Conservation (phyloP, 495 filamentous ascomycete genomes). For the Penicillium nucicola region DNA sequence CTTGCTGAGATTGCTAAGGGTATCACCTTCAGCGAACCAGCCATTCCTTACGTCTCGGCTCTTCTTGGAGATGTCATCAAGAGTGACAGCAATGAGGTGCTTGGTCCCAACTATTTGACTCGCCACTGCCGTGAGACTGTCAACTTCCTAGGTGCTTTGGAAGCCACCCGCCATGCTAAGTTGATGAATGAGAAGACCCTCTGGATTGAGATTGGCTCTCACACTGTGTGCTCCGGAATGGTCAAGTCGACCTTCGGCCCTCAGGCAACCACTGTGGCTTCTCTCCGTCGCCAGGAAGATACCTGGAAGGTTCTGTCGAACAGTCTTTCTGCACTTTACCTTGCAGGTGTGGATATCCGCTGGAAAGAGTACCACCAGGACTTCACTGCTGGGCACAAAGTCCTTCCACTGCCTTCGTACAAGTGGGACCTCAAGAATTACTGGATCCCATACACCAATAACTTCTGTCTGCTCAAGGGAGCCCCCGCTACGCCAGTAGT, state of each 20-base stretch:
- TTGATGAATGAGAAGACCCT: slow-evolving; percentile 42
- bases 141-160: slow-evolving; percentile 65
- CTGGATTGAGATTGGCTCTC: slow-evolving; percentile 66
- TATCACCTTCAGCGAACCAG: slow-evolving; percentile 57
- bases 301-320: slow-evolving; percentile 62
- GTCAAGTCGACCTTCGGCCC: slow-evolving; percentile 63
- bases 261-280: slow-evolving; percentile 55
- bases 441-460: slow-evolving; percentile 73
- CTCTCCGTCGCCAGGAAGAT: slow-evolving; percentile 53
- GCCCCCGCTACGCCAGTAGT: slow-evolving; percentile 24
- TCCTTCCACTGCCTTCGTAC: slow-evolving; percentile 70
- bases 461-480: slow-evolving; percentile 49
- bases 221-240: slow-evolving; percentile 66
- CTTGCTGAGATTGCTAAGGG: slow-evolving; percentile 58
- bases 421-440: slow-evolving; percentile 78
- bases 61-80: slow-evolving; percentile 58
- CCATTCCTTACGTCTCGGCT: slow-evolving; percentile 71
- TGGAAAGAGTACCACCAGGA: slow-evolving; percentile 81
- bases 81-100: slow-evolving; percentile 45
- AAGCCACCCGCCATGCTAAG: slow-evolving; percentile 48
- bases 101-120: slow-evolving; percentile 59
- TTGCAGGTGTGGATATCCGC: slow-evolving; percentile 61
- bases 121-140: slow-evolving; percentile 70
- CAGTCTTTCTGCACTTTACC: slow-evolving; percentile 60
- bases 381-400: slow-evolving; percentile 55